Conservation (phyloP, 169 alveolate genomes). For the Plasmodium reichenowi region DNA sequence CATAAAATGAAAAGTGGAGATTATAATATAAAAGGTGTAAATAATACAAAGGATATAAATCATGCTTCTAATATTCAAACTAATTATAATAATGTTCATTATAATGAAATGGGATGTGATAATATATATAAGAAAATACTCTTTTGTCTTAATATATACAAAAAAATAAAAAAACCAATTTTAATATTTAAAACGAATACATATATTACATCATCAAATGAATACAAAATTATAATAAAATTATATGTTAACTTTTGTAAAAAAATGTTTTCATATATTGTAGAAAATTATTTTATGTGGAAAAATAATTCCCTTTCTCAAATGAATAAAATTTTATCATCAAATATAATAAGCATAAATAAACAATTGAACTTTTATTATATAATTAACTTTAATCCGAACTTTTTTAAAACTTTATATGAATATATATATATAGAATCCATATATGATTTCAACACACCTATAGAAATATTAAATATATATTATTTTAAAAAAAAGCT, state of each 20-base stretch:
- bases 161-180: slow-evolving; percentile 68
- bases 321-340: slow-evolving; percentile 62
- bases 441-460: slow-evolving; percentile 41
- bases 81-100: too few relatives aligned
- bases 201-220: slow-evolving; percentile 70
- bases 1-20: too few relatives aligned
- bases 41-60: too few relatives aligned
- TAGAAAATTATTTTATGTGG: slow-evolving; percentile 50
- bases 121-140: slow-evolving; percentile 46
- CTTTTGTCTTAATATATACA: slow-evolving; percentile 56
- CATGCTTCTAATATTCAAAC: too few relatives aligned
- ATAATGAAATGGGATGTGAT: too few relatives aligned
- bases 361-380: slow-evolving; percentile 69
- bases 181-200: slow-evolving; percentile 64
- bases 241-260: slow-evolving; percentile 68
- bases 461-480: slow-evolving; percentile 68
- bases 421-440: slow-evolving; percentile 71
- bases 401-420: slow-evolving; percentile 61
- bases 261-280: slow-evolving; percentile 64
- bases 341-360: slow-evolving; percentile 64
- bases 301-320: slow-evolving; percentile 63
- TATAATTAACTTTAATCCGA: slow-evolving; percentile 57
- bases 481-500: slow-evolving; percentile 55
- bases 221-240: slow-evolving; percentile 66
- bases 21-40: too few relatives aligned